Conservation (phyloP, 1,284 basidiomycete genomes). For the Boletus sp. region DNA sequence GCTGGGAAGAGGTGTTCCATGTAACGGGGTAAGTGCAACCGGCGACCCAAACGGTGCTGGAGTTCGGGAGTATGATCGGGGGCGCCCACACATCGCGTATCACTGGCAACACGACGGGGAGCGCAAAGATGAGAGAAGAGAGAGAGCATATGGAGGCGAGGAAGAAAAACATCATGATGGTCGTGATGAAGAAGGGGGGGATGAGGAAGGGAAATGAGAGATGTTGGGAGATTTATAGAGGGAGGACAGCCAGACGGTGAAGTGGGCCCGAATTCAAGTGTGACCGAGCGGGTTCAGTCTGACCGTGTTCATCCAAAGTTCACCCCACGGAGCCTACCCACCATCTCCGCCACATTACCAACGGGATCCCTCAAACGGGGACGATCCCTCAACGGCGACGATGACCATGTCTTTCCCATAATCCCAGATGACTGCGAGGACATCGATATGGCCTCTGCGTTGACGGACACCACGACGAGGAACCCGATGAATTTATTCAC, state of each 20-base stretch:
- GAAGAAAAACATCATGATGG: slow-evolving; percentile 15
- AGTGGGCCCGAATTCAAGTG: neutral
- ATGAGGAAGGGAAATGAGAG: neutral
- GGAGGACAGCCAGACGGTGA: neutral
- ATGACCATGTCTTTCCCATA: neutral
- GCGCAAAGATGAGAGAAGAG: slow-evolving; percentile 26
- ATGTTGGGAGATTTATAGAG: neutral
- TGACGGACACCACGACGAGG: slow-evolving; percentile 32
- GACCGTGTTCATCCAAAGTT: neutral
- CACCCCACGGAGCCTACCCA: neutral
- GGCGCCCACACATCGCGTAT: slow-evolving; percentile 51
- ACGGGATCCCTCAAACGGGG: slow-evolving; percentile 37
- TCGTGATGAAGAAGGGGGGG: slow-evolving; percentile 12
- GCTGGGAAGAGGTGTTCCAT: slow-evolving; percentile 45
- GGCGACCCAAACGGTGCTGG: slow-evolving; percentile 40
- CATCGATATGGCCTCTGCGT: too few relatives aligned
- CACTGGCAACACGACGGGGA: slow-evolving; percentile 20
- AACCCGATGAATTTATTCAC: slow-evolving; percentile 47
- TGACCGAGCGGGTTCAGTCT: slow-evolving; percentile 1
- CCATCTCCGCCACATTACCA: slow-evolving; percentile 14
- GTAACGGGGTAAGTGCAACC: slow-evolving; percentile 44
- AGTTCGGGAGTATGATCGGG: slow-evolving; percentile 38
- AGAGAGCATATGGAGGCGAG: slow-evolving; percentile 15
- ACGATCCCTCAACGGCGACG: slow-evolving; percentile 17
- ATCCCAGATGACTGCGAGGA: slow-evolving; percentile 27